These are phyloP conservation scores for Dittrichia graveolens DNA, from an alignment of 129 eudicot species.

Conservation along the genomic window DNA sequence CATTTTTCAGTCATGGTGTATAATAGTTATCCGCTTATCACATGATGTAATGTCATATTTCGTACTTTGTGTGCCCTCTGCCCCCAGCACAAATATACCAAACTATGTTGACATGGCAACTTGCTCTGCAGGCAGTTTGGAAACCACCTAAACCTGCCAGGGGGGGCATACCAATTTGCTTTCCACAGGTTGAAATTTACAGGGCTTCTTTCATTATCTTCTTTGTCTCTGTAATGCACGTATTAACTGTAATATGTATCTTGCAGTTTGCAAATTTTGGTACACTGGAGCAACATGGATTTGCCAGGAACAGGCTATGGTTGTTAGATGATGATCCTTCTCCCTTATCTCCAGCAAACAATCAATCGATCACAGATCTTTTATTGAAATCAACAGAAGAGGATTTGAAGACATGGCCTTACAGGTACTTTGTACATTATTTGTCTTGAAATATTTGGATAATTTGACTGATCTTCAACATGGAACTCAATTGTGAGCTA, in stretches of 20 bases:
- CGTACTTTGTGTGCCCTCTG: neutral
- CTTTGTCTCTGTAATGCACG: conserved; percentile 17
- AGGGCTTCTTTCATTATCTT: conserved; percentile 20
- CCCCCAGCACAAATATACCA: neutral
- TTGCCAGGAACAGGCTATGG: conserved; percentile 93
- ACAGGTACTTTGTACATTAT: conserved; percentile 47
- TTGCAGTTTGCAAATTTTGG: conserved; percentile 85
- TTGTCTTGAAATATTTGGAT: conserved; percentile 4
- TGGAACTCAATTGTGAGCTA: conserved; percentile 14
- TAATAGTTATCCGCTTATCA: neutral
- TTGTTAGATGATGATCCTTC: conserved; percentile 69
- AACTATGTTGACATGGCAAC: conserved; percentile 22
- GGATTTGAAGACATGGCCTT: conserved; percentile 89
- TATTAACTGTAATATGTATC: conserved; percentile 26
- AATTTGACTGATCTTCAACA: neutral
- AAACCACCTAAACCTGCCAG: conserved; percentile 76
- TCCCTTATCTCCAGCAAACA: conserved; percentile 72
- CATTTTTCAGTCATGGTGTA: neutral
- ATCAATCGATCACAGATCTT: conserved; percentile 73
- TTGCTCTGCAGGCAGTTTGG: conserved; percentile 58
- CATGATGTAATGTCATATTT: too few relatives aligned
- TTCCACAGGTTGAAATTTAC: conserved; percentile 73
- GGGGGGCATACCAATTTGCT: conserved; percentile 88
- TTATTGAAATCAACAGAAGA: conserved; percentile 79
- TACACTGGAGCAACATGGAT: conserved; percentile 82